Evolutionary conservation across 179 eudicot genomes (phyloP), one percentile per base, ranked within the genome.

Genomic region (Sideroxylon spinosum): DNA sequence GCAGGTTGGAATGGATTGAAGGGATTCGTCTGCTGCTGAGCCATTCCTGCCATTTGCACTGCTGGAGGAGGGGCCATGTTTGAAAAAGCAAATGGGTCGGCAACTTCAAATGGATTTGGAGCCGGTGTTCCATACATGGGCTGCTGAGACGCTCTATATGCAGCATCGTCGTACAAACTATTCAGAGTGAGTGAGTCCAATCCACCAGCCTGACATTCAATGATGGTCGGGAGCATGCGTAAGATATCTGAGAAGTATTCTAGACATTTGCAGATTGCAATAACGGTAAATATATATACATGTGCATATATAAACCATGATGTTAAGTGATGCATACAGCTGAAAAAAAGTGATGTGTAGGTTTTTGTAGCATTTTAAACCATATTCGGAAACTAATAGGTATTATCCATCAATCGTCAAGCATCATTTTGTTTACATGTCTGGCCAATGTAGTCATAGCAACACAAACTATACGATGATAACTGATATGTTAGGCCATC

Each of bases 151-250:
- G 93, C 93, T 86, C 99, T 87, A 77, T 91, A 93, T 23, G 90
- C 93, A 14, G 82, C 97, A 60, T 92, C 97, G 17, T 95, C 98
- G 6, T 95, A 95, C 81, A 95, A 86, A 74, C 99, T 95, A 78
- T 91, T 84, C 52, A 95, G 81, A 23, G 91, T 94, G 67, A 95
- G 95, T 0, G 97, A 88, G 78, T 95, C 99, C 88, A 95, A 81
- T 84, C 99, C 99, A 46, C 99, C 99, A 69, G 90, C 99, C 99
- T 93, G 89, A 10, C 28, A 82, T 53, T 49, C 52, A 71, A 80
- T 63, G 23, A 25, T 1, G 26, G n/a, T 69, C 17, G 9, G 25
- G 60, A 64, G 12, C 55, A 80, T 59, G 12, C 17, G 46, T 53
- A 26, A 64, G 26, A 37, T 37, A 64, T 70, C 68, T 16, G 20